Conservation (phyloP, 768 basidiomycete species). For the Russula foetens region DNA sequence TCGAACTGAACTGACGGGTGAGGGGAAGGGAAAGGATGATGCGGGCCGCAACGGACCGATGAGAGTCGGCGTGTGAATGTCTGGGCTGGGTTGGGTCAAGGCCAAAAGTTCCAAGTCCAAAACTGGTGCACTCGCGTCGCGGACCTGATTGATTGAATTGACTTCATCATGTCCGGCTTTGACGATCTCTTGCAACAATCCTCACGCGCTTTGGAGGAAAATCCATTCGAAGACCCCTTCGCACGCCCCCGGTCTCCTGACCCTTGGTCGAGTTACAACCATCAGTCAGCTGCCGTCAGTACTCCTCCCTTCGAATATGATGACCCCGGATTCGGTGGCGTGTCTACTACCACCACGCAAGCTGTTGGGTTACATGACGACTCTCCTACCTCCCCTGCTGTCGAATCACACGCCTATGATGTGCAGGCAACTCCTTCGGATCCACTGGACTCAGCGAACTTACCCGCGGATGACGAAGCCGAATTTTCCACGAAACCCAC, state of each 20-base stretch:
- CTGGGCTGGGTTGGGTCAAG: too few relatives aligned
- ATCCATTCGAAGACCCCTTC: slow-evolving; percentile 26
- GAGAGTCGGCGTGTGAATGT: too few relatives aligned
- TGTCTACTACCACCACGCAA: background rate
- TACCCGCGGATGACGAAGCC: slow-evolving; percentile 16
- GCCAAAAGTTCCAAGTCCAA: too few relatives aligned
- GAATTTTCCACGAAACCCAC: slow-evolving; percentile 14
- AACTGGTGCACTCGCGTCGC: too few relatives aligned
- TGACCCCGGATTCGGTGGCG: slow-evolving; percentile 8
- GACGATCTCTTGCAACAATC: slow-evolving; percentile 24
- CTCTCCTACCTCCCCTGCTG: background rate
- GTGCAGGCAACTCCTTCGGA: slow-evolving; percentile 21
- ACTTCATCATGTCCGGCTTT: slow-evolving; percentile 21
- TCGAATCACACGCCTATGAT: background rate
- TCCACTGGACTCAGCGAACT: slow-evolving; percentile 37
- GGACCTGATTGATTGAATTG: background rate
- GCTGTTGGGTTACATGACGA: background rate
- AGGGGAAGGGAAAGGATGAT: background rate
- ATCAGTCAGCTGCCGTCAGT: background rate
- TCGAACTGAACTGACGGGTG: background rate
- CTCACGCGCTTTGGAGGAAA: slow-evolving; percentile 23
- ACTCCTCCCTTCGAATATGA: slow-evolving; percentile 16
- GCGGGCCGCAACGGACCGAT: background rate
- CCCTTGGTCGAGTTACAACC: slow-evolving; percentile 22
- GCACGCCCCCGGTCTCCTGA: slow-evolving; percentile 23